phyloP scores from a whole-genome alignment of 148 eudicot genomes.

The Rhododendron simsii region DNA sequence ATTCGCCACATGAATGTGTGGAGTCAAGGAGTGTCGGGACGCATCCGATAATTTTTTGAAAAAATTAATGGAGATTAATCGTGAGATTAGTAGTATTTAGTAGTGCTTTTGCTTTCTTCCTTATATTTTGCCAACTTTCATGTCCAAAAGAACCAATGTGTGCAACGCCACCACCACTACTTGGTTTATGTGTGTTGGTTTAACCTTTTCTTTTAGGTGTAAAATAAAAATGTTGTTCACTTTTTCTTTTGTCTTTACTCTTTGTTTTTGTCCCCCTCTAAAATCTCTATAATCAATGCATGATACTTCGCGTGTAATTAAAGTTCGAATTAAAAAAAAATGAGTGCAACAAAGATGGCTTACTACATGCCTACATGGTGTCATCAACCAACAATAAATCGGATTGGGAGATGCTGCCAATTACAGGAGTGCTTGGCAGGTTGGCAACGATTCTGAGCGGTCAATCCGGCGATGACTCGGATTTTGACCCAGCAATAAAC shows the following conservation, averaged over 20 bases:
- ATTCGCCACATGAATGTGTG: neutral
- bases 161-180: neutral
- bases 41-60: neutral
- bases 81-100: neutral
- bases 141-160: neutral
- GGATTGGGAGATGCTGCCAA: too few relatives aligned
- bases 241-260: neutral
- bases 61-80: neutral
- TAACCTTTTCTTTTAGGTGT: neutral
- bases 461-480: too few relatives aligned
- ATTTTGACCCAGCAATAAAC: too few relatives aligned
- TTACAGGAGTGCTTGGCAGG: too few relatives aligned
- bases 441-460: accelerated
- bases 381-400: neutral
- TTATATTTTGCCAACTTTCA: neutral
- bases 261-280: neutral
- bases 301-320: neutral
- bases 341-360: neutral
- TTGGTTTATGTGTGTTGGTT: neutral
- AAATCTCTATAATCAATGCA: neutral
- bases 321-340: neutral
- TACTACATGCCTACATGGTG: neutral
- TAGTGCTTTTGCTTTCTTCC: neutral
- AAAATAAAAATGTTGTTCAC: neutral
- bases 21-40: neutral